These are phyloP conservation scores for Tieghemostelium lacteum DNA, from an alignment of 78 protist species.

Conservation along the genomic window DNA sequence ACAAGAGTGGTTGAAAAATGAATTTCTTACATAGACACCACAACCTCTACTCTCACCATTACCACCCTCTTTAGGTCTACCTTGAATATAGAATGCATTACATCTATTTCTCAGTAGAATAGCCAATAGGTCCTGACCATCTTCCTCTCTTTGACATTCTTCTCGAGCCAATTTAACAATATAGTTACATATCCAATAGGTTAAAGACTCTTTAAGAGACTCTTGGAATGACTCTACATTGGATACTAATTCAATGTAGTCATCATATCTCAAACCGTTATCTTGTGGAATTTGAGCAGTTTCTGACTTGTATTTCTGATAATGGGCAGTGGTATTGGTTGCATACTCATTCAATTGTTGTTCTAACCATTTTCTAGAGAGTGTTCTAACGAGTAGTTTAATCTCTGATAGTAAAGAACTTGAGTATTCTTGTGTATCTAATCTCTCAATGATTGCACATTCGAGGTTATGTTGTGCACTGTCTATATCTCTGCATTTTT, in stretches of 20 bases:
- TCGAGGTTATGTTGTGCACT: constrained; percentile 48
- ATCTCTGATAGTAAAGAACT: constrained; percentile 38
- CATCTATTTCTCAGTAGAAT: constrained; percentile 64
- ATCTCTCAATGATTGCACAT: constrained; percentile 27
- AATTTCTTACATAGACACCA: constrained; percentile 76
- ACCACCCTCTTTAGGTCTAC: constrained; percentile 63
- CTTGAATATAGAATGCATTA: constrained; percentile 79
- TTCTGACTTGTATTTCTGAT: constrained; percentile 1
- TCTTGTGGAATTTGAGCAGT: constrained; percentile 56
- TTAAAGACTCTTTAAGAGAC: constrained; percentile 55
- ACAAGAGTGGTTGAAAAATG: constrained; percentile 67
- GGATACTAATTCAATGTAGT: constrained; percentile 63
- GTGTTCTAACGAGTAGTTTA: constrained; percentile 58
- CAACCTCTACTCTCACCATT: constrained; percentile 69
- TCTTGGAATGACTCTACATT: constrained; percentile 43
- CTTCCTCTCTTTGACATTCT: constrained; percentile 15
- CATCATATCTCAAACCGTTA: constrained; percentile 72
- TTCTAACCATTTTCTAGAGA: constrained; percentile 71
- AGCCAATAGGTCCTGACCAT: constrained; percentile 43
- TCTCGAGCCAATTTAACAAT: constrained; percentile 9
- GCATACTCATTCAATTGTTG: constrained; percentile 1
- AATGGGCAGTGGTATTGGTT: not conserved
- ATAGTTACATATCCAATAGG: constrained; percentile 62
- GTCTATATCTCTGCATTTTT: constrained; percentile 23
- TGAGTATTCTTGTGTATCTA: constrained; percentile 43